Evolutionary conservation across 352 stramenopile genomes (phyloP).

Genomic region (Hyaloperonospora brassicae): DNA sequence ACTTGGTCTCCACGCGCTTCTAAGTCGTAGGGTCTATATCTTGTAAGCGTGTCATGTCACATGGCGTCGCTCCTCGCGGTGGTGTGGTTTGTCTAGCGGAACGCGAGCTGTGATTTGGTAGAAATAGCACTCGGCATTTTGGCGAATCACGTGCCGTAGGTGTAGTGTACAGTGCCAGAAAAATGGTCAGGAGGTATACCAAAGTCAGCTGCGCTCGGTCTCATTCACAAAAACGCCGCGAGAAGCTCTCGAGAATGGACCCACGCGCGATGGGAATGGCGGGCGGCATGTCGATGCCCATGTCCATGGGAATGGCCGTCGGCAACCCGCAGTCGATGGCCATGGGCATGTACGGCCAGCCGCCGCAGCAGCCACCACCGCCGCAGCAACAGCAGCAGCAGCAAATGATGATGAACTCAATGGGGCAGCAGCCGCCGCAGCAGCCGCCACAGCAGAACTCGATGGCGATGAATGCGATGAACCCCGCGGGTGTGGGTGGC

Average conservation of each 20-base stretch:
- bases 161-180: constrained; percentile 30
- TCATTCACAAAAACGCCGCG: constrained; percentile 24
- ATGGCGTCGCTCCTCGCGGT: background rate
- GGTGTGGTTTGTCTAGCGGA: background rate
- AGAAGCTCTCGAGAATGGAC: constrained; percentile 36
- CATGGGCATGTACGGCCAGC: constrained; percentile 36
- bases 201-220: constrained; percentile 12
- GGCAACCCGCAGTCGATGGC: constrained; percentile 30
- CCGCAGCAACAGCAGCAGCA: constrained; percentile 25
- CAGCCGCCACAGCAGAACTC: constrained; percentile 9
- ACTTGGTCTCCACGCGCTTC: constrained; percentile 66
- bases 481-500: constrained; percentile 15
- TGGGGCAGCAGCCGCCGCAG: constrained; percentile 32
- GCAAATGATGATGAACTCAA: constrained; percentile 49
- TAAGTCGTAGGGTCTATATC: constrained; percentile 15
- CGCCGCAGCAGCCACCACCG: constrained; percentile 4
- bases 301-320: constrained; percentile 45
- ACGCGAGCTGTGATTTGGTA: background rate
- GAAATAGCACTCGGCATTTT: constrained; percentile 1
- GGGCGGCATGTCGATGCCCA: constrained; percentile 51
- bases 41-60: background rate
- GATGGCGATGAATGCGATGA: constrained; percentile 29
- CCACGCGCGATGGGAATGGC: constrained; percentile 56
- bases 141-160: constrained; percentile 16
- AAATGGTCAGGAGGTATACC: constrained; percentile 16